Percentiles rank a stretch among this genome's conserved stretches.
These are phyloP conservation scores for Solanum gracilifrons DNA, from an alignment of 257 asterid species.

Conservation along the genomic window DNA sequence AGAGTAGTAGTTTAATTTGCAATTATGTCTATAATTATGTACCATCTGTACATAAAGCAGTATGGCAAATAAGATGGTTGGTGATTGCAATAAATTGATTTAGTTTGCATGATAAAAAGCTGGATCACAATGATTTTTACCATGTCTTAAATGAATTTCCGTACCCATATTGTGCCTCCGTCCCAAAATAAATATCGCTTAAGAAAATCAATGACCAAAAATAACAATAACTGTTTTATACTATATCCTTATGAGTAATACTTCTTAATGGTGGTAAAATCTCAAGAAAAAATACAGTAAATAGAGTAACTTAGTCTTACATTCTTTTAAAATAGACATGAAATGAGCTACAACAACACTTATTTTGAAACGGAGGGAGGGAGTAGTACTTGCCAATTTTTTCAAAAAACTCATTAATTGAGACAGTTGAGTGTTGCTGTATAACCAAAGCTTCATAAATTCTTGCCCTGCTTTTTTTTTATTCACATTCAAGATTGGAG, in stretches of 20 bases:
- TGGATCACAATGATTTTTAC: not conserved
- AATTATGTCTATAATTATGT: not conserved
- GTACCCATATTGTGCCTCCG: not conserved
- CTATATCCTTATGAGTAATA: not conserved
- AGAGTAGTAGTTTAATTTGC: not conserved
- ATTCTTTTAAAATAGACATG: too few species aligned
- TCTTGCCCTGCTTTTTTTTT: not conserved
- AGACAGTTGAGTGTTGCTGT: constrained; percentile 29
- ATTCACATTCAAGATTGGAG: not conserved
- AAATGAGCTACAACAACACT: not conserved
- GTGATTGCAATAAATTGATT: not conserved
- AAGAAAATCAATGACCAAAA: too few species aligned
- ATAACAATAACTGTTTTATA: too few species aligned
- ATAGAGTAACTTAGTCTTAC: too few species aligned
- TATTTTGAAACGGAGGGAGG: not conserved
- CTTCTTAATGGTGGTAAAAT: too few species aligned
- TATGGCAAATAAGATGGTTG: not conserved
- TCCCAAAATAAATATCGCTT: not conserved
- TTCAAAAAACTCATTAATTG: constrained; percentile 6
- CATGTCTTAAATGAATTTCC: constrained; percentile 8
- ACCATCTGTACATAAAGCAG: not conserved
- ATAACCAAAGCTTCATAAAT: not conserved
- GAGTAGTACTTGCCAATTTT: not conserved
- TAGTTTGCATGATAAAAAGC: too few species aligned
- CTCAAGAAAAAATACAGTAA: too few species aligned